These are phyloP conservation scores for Populus euphratica DNA, from an alignment of 345 rosid genomes.

Conservation along the genomic window DNA sequence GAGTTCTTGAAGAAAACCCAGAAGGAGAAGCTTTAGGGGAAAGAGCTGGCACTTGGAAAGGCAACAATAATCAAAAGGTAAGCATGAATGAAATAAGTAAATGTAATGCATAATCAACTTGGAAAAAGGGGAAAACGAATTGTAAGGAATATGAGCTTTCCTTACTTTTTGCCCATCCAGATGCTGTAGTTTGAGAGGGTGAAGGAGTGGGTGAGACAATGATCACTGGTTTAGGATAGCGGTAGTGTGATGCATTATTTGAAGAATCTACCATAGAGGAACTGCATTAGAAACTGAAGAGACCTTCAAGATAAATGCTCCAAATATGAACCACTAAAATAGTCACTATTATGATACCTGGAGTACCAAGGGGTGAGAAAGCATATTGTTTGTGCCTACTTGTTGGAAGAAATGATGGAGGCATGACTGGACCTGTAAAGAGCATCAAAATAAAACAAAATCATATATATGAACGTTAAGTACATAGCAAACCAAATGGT, in stretches of 20 bases:
- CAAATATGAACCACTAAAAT: conserved; percentile 2
- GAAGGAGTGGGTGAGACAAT: conserved; percentile 46
- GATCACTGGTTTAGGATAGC: conserved; percentile 33
- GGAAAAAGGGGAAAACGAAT: not conserved
- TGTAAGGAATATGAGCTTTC: not conserved
- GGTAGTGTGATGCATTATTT: conserved; percentile 32
- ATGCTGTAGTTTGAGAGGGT: conserved; percentile 44
- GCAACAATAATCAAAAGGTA: conserved; percentile 31
- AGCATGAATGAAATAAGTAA: conserved; percentile 12
- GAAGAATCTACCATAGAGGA: conserved; percentile 30
- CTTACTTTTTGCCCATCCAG: conserved; percentile 46
- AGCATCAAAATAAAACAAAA: conserved; percentile 23
- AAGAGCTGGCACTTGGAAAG: conserved; percentile 41
- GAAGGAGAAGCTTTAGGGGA: conserved; percentile 44
- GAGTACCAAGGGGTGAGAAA: conserved; percentile 40
- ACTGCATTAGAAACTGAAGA: conserved; percentile 19
- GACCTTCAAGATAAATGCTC: conserved; percentile 1
- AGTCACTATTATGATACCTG: conserved; percentile 36
- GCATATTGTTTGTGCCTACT: conserved; percentile 35
- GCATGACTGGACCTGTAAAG: conserved; percentile 36
- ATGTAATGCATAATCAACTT: not conserved
- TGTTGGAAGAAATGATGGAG: conserved; percentile 39
- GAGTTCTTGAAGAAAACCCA: conserved; percentile 44
- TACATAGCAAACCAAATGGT: not conserved
- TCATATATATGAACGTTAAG: not conserved